A percentile compares a stretch with the other conserved stretches of the same genome.
These are phyloP conservation scores for Rhododendron vialii DNA, from an alignment of 148 eudicot genomes.

Conservation along the genomic window DNA sequence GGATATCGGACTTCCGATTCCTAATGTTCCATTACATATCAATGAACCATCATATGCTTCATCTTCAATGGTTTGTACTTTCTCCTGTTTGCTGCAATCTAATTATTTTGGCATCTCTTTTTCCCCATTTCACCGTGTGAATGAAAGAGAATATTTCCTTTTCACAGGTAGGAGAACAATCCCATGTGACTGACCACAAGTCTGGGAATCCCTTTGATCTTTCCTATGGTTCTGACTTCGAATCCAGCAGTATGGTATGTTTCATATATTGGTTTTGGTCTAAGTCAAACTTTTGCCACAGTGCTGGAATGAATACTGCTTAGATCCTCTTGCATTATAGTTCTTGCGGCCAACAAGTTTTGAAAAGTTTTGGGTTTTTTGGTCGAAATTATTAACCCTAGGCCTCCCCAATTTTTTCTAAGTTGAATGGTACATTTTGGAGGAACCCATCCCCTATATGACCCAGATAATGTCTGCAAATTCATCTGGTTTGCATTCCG, in stretches of 20 bases:
- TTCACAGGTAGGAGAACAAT: conserved; percentile 42
- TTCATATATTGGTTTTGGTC: background rate
- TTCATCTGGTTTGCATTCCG: background rate
- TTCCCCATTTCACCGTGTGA: background rate
- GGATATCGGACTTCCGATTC: conserved; percentile 23
- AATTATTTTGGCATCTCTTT: background rate
- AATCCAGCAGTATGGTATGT: conserved; percentile 60
- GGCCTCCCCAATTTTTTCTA: background rate
- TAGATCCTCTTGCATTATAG: background rate
- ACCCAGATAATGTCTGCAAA: background rate
- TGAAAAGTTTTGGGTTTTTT: background rate
- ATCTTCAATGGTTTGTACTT: conserved; percentile 31
- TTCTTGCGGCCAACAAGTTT: background rate
- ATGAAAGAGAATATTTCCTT: conserved; percentile 14
- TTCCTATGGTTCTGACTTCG: conserved; percentile 50
- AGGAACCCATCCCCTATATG: background rate
- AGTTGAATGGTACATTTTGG: background rate
- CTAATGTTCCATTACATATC: conserved; percentile 32
- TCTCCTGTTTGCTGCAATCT: conserved; percentile 2
- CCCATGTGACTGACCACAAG: conserved; percentile 28
- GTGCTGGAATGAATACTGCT: background rate
- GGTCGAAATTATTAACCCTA: background rate
- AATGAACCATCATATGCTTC: conserved; percentile 27
- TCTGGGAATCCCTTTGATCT: conserved; percentile 78
- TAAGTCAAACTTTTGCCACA: background rate